These are phyloP conservation scores for Alternaria longipes DNA, from an alignment of 2,329 filamentous ascomycete genomes.

Conservation along the genomic window DNA sequence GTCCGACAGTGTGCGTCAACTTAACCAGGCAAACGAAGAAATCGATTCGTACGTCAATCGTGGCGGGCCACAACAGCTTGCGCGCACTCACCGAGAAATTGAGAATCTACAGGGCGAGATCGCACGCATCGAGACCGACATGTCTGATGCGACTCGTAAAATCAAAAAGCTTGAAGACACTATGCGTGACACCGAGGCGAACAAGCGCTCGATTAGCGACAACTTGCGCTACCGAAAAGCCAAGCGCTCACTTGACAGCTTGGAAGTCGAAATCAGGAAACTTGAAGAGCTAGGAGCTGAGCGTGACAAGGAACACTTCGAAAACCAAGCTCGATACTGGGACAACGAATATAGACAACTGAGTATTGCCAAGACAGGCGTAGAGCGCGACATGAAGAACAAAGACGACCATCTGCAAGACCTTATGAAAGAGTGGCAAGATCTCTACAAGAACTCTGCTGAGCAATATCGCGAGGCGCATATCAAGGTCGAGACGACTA, in stretches of 20 bases:
- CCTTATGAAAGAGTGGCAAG: slow-evolving; percentile 80
- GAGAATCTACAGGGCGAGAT: slow-evolving; percentile 73
- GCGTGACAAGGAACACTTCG: slow-evolving; percentile 80
- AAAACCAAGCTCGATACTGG: slow-evolving; percentile 72
- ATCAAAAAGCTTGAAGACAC: slow-evolving; percentile 82
- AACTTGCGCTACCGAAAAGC: slow-evolving; percentile 88
- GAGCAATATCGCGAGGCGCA: slow-evolving; percentile 84
- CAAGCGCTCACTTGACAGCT: slow-evolving; percentile 70
- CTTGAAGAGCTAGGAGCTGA: slow-evolving; percentile 82
- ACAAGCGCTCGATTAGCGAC: slow-evolving; percentile 85
- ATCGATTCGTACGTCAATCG: slow-evolving; percentile 82
- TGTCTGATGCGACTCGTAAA: slow-evolving; percentile 70
- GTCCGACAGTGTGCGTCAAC: slow-evolving; percentile 76
- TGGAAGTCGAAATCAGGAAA: slow-evolving; percentile 75
- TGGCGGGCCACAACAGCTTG: slow-evolving; percentile 77
- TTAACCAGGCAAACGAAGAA: slow-evolving; percentile 77
- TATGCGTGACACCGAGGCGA: slow-evolving; percentile 80
- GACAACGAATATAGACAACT: slow-evolving; percentile 74
- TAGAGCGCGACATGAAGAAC: slow-evolving; percentile 80
- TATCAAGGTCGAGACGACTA: slow-evolving; percentile 89
- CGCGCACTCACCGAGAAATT: slow-evolving; percentile 74
- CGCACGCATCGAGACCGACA: slow-evolving; percentile 71
- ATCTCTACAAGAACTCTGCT: slow-evolving; percentile 85
- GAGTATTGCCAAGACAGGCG: slow-evolving; percentile 74
- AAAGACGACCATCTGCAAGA: slow-evolving; percentile 83